phyloP scores from a whole-genome alignment of 2,329 filamentous ascomycete species.

The Exophiala alcalophila region DNA sequence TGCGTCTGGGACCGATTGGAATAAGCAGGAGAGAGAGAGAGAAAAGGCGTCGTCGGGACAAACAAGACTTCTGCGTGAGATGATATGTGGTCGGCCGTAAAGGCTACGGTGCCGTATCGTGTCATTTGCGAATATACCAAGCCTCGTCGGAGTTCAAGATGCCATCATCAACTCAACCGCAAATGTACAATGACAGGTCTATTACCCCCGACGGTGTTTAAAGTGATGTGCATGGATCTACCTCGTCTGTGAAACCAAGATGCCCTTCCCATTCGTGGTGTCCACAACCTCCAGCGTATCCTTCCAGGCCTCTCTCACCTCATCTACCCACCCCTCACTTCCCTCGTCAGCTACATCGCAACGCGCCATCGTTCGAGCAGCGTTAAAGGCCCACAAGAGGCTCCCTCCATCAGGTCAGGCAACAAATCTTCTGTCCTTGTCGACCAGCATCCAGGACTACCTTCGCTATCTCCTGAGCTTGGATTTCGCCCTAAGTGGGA shows the following conservation, averaged over 20 bases:
- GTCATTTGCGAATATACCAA: no score
- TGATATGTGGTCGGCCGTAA: no score
- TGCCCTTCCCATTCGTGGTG: constrained; percentile 86
- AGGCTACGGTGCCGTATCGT: no score
- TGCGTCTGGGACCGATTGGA: no score
- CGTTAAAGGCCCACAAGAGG: constrained; percentile 85
- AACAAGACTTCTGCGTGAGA: no score
- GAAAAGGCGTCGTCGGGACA: no score
- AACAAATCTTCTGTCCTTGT: constrained; percentile 66
- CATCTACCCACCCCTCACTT: constrained; percentile 82
- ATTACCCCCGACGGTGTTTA: no score
- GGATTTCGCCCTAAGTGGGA: constrained; percentile 65
- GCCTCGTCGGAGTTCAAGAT: no score
- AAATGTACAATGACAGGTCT: no score
- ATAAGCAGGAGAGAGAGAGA: no score
- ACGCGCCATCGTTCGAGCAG: constrained; percentile 76
- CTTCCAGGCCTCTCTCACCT: constrained; percentile 73
- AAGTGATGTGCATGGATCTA: neutral
- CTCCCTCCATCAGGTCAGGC: constrained; percentile 69
- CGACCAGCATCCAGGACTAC: constrained; percentile 70
- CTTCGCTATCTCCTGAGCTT: constrained; percentile 79
- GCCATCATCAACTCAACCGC: no score
- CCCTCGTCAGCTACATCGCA: constrained; percentile 78
- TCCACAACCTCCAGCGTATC: constrained; percentile 87
- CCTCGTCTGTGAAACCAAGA: no score